Evolutionary conservation across 768 basidiomycete species (phyloP), one percentile per base, ranked within the genome.

Genomic region (Psilocybe cyanescens): DNA sequence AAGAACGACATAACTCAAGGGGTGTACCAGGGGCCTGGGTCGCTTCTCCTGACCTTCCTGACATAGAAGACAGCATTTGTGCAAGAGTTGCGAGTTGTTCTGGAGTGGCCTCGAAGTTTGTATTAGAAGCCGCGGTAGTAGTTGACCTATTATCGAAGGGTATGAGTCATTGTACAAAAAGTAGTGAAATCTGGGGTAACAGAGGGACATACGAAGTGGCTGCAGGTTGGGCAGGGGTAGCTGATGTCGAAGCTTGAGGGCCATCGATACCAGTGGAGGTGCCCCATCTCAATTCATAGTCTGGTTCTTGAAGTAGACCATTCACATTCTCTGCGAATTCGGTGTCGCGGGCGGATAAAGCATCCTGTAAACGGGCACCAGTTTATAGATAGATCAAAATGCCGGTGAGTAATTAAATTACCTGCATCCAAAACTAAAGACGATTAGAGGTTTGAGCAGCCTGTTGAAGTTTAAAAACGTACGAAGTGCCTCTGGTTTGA

Each of bases 401-500:
- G 46, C 55, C 28, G 39, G 50, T 41, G n/a, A 41, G 45, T 16
- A 17, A n/a, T 3, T 37, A 47, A 28, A 19, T 51, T 74, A 91
- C 91, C 89, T 94, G 92, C 85, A 94, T 79, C 92, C 92, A 94
- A 68, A 92, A 94, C 92, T 94, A 67, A 6, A 61, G 11, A 2
- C 2, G 59, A 11, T 49, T 51, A 44, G 55, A 69, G 24, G 64
- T 61, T 57, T 63, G 46, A 49, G 35, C 24, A 17, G 57, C 9
- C 44, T 44, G 31, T 17, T 47, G 3, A 54, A 14, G 12, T 8
- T n/a, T 35, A 59, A 35, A 61, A 8, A 64, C 64, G 35, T 70
- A 96, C 95, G 73, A 97, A 97, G 73, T 95, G 91, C 63, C 87
- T 86, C 70, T 94, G 91, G 71, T 94, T 85, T 12, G 94, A 96